These are phyloP conservation scores for Claviceps sp. DNA, from an alignment of 2,329 filamentous ascomycete species.

Conservation along the genomic window DNA sequence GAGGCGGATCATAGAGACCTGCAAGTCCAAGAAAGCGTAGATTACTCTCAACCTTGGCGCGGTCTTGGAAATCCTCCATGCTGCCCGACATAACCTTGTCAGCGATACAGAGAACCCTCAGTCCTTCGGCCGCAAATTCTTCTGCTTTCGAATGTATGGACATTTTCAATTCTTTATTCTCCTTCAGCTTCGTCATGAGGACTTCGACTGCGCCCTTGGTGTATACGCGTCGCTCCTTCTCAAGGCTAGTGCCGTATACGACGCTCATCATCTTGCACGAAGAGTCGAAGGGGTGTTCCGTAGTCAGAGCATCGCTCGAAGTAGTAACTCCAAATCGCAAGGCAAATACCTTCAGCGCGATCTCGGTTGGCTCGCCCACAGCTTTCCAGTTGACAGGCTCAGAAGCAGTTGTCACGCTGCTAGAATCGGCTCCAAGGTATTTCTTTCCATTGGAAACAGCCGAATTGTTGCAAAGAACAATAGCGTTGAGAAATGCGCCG, in stretches of 20 bases:
- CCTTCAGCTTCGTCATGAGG: slow-evolving; percentile 37
- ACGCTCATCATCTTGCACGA: slow-evolving; percentile 65
- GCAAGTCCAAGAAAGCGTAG: slow-evolving; percentile 56
- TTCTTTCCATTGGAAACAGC: slow-evolving; percentile 34
- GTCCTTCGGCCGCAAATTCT: slow-evolving; percentile 45
- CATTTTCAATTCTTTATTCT: slow-evolving; percentile 31
- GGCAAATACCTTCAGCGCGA: slow-evolving; percentile 60
- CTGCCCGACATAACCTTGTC: slow-evolving; percentile 28
- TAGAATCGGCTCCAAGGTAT: slow-evolving; percentile 31
- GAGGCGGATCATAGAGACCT: slow-evolving; percentile 60
- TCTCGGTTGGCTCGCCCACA: slow-evolving; percentile 57
- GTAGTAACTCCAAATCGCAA: slow-evolving; percentile 48
- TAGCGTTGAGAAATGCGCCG: slow-evolving; percentile 36
- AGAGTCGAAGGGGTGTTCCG: slow-evolving; percentile 62
- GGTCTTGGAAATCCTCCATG: slow-evolving; percentile 28
- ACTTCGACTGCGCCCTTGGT: slow-evolving; percentile 46
- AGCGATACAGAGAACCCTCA: slow-evolving; percentile 57
- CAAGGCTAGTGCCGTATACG: slow-evolving; percentile 34
- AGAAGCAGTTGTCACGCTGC: slow-evolving; percentile 32
- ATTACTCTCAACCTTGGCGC: slow-evolving; percentile 39
- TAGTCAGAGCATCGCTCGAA: slow-evolving; percentile 33
- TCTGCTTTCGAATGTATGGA: slow-evolving; percentile 37
- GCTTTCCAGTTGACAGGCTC: slow-evolving; percentile 39
- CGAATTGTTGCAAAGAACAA: slow-evolving; percentile 50
- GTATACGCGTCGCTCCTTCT: slow-evolving; percentile 29